These are phyloP conservation scores for Serpula lacrymans DNA, from an alignment of 768 basidiomycete species.

Conservation along the genomic window DNA sequence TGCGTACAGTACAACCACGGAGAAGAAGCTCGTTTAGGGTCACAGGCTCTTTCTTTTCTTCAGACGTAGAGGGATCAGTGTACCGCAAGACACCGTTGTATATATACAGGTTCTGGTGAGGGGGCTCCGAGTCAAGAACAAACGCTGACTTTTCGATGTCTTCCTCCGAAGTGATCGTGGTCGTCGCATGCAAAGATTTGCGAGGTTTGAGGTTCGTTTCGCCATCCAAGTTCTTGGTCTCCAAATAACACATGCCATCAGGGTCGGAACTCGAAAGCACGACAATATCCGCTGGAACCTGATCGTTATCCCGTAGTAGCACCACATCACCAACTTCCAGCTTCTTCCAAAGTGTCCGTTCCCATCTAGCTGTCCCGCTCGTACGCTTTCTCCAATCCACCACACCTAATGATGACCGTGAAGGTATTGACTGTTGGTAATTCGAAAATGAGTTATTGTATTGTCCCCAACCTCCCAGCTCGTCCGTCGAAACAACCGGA, in stretches of 20 bases:
- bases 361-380: slow-evolving; percentile 80
- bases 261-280: slow-evolving; percentile 90
- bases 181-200: slow-evolving; percentile 70
- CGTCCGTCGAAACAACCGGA: slow-evolving; percentile 34
- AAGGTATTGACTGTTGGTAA: slow-evolving; percentile 57
- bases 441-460: slow-evolving; percentile 36
- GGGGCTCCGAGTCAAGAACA: slow-evolving; percentile 87
- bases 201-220: slow-evolving; percentile 96
- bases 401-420: slow-evolving; percentile 62
- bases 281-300: slow-evolving; percentile 93
- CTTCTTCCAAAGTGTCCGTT: slow-evolving; percentile 98
- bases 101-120: slow-evolving; percentile 88
- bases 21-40: slow-evolving; percentile 92
- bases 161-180: slow-evolving; percentile 76
- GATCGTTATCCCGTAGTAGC: slow-evolving; percentile 87
- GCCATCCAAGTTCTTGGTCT: slow-evolving; percentile 97
- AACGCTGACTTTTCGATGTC: slow-evolving; percentile 88
- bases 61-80: slow-evolving; percentile 47
- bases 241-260: slow-evolving; percentile 90
- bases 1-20: slow-evolving; percentile 85
- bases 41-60: slow-evolving; percentile 62
- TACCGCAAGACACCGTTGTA: slow-evolving; percentile 87
- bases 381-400: slow-evolving; percentile 75
- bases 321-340: slow-evolving; percentile 97
- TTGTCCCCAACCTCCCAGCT: slow-evolving; percentile 33